A percentile compares a stretch with the other conserved stretches of the same genome.
Evolutionary conservation across 805 yeast species (phyloP).

Genomic region (Cyberlindnera bimundalis): DNA sequence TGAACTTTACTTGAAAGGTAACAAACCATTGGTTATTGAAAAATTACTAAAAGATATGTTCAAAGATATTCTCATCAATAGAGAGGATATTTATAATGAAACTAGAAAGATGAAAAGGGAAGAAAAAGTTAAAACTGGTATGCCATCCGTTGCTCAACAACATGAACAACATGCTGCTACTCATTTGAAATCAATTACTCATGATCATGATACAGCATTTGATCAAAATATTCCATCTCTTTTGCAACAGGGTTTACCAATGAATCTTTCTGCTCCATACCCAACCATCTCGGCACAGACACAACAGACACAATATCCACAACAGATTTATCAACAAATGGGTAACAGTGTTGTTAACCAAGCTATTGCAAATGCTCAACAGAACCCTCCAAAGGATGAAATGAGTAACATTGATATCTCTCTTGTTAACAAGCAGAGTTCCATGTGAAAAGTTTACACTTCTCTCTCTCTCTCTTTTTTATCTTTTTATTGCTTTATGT

Average conservation of each 20-base stretch:
- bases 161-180: constrained; percentile 14
- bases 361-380: constrained; percentile 27
- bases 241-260: constrained; percentile 19
- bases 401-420: constrained; percentile 28
- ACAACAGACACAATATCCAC: constrained; percentile 6
- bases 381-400: constrained; percentile 20
- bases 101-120: constrained; percentile 33
- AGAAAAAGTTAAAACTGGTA: constrained; percentile 22
- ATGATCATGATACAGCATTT: constrained; percentile 14
- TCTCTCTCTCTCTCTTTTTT: not conserved
- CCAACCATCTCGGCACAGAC: constrained; percentile 13
- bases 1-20: constrained; percentile 28
- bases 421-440: constrained; percentile 26
- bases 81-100: constrained; percentile 31
- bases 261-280: constrained; percentile 9
- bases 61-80: constrained; percentile 27
- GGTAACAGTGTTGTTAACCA: constrained; percentile 23
- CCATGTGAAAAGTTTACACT: not conserved
- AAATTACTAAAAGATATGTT: constrained; percentile 25
- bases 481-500: not conserved
- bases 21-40: constrained; percentile 29
- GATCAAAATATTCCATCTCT: constrained; percentile 29
- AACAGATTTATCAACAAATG: constrained; percentile 10
- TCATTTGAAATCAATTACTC: constrained; percentile 10
- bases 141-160: constrained; percentile 9